phyloP scores from a whole-genome alignment of 768 basidiomycete genomes.

The Boletus pseudopeckii region DNA sequence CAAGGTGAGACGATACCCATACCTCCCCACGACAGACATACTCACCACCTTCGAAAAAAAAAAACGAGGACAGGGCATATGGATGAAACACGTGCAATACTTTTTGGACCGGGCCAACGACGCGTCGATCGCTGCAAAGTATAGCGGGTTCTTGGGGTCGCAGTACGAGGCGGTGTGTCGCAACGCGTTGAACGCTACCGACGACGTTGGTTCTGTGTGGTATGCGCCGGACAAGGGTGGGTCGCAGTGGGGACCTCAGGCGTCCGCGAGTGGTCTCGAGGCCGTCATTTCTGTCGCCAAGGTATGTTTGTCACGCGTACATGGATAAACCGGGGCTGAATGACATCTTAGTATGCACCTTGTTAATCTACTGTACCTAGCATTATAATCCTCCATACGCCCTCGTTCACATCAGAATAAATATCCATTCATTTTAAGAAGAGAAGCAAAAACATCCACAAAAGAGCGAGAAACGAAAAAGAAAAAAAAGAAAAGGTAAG shows the following conservation, averaged over 20 bases:
- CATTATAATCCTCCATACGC: neutral
- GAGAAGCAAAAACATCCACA: constrained; percentile 4
- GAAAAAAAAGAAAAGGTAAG: constrained; percentile 5
- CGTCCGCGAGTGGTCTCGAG: constrained; percentile 29
- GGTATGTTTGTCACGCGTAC: constrained; percentile 15
- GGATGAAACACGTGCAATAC: constrained; percentile 51
- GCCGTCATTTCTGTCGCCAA: constrained; percentile 29
- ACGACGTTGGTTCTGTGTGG: constrained; percentile 41
- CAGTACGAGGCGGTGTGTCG: constrained; percentile 38
- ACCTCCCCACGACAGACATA: too few relatives aligned
- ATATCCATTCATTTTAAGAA: constrained; percentile 11
- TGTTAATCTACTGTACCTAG: neutral
- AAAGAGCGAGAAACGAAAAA: neutral
- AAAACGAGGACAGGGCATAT: constrained; percentile 29
- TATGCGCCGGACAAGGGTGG: constrained; percentile 28
- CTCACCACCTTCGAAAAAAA: too few relatives aligned
- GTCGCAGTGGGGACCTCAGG: constrained; percentile 28
- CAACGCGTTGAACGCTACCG: constrained; percentile 37
- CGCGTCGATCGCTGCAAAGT: constrained; percentile 41
- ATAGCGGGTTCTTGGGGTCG: constrained; percentile 31
- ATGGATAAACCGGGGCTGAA: neutral
- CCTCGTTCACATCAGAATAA: neutral
- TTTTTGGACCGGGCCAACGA: constrained; percentile 48
- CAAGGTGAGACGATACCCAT: constrained; percentile 23
- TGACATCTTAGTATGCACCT: constrained; percentile 16